Evolutionary conservation across 169 alveolate species (phyloP).

Genomic region (Cytauxzoon felis): DNA sequence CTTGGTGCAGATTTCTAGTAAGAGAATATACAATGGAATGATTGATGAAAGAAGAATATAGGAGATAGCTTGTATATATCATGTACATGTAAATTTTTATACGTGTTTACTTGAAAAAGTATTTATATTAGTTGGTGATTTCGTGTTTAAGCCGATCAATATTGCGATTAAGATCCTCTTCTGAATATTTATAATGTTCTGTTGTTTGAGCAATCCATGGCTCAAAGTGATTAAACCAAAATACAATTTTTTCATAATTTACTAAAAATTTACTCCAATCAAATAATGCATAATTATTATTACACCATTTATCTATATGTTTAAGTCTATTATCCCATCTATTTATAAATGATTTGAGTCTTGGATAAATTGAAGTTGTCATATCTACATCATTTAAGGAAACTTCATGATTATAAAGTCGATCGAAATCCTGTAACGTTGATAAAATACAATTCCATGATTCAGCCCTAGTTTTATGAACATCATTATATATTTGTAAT

Average conservation of each 20-base stretch:
- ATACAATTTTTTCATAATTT: not conserved
- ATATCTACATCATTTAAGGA: not conserved
- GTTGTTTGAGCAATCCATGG: too few relatives aligned
- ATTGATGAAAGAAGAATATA: too few relatives aligned
- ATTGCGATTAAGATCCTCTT: too few relatives aligned
- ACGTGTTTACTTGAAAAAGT: too few relatives aligned
- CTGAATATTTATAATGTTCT: too few relatives aligned
- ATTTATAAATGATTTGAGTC: conserved; percentile 1
- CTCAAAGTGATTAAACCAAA: not conserved
- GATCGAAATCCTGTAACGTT: not conserved
- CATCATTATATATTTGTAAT: not conserved
- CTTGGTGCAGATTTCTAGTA: too few relatives aligned
- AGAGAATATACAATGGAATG: too few relatives aligned
- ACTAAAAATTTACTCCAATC: conserved; percentile 11
- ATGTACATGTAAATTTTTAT: too few relatives aligned
- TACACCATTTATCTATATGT: not conserved
- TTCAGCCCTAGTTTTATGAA: not conserved
- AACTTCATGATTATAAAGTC: not conserved
- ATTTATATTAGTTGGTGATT: too few relatives aligned
- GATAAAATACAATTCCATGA: conserved; percentile 5
- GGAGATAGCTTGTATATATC: too few relatives aligned
- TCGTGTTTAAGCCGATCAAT: too few relatives aligned
- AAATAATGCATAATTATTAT: not conserved
- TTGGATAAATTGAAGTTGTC: not conserved
- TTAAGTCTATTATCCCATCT: conserved; percentile 7